phyloP scores from a whole-genome alignment of 768 basidiomycete genomes.

The Astraeus odoratus region DNA sequence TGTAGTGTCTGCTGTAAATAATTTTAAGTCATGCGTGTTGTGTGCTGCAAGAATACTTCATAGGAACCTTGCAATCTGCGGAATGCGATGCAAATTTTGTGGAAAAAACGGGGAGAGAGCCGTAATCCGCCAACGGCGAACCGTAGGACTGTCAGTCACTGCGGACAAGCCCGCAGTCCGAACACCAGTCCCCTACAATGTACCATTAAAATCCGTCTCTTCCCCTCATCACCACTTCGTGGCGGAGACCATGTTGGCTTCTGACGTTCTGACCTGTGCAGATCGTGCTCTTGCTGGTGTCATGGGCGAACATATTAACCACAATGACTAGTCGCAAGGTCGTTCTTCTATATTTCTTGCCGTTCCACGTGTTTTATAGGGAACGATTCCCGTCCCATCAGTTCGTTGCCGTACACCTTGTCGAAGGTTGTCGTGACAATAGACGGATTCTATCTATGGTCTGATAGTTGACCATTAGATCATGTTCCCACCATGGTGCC shows the following conservation, averaged over 20 bases:
- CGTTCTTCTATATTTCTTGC: background rate
- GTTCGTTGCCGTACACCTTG: background rate
- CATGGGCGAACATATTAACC: background rate
- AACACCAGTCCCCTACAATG: background rate
- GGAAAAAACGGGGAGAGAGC: background rate
- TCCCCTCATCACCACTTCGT: background rate
- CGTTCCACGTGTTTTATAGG: background rate
- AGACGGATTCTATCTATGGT: background rate
- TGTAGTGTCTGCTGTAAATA: too few relatives aligned
- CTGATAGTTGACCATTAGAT: too few relatives aligned
- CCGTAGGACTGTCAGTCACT: background rate
- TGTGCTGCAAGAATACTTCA: too few relatives aligned
- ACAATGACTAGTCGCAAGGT: background rate
- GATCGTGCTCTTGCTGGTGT: background rate
- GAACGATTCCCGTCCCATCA: background rate
- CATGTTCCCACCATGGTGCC: too few relatives aligned
- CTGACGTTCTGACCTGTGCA: background rate
- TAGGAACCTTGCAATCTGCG: too few relatives aligned
- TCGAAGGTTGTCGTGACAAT: background rate
- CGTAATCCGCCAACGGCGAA: background rate
- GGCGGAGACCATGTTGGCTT: background rate
- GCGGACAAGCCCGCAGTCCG: background rate
- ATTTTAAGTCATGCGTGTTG: too few relatives aligned
- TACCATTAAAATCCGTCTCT: background rate
- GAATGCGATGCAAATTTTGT: background rate